Percentiles rank a stretch among this genome's conserved stretches.
These are phyloP conservation scores for Rhynchospora tenuis DNA, from an alignment of 176 grass and related monocot genomes.

Conservation along the genomic window DNA sequence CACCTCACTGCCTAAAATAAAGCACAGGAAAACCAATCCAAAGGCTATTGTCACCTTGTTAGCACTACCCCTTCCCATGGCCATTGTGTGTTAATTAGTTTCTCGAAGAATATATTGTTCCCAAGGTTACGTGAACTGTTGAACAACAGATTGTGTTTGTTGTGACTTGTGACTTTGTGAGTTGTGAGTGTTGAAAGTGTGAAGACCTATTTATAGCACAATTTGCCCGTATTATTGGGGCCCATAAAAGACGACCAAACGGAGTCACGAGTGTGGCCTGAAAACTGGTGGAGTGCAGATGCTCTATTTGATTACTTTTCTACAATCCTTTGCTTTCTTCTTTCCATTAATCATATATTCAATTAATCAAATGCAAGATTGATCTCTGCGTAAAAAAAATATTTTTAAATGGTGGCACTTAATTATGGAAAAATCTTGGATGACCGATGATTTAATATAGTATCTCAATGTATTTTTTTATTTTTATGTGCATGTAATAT, in stretches of 20 bases:
- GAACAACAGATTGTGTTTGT: not conserved
- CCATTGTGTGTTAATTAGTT: slow-evolving; percentile 7
- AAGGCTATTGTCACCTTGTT: slow-evolving; percentile 24
- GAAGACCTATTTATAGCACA: not conserved
- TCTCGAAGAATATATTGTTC: not conserved
- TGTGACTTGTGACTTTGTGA: no score
- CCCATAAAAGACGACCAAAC: not conserved
- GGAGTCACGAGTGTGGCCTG: not conserved
- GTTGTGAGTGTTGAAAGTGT: not conserved
- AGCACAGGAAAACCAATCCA: slow-evolving; percentile 31
- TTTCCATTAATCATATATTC: not conserved
- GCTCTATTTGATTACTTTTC: not conserved
- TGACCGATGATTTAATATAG: not conserved
- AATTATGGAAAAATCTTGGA: no score
- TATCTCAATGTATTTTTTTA: not conserved
- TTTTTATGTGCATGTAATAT: not conserved
- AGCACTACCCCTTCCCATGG: slow-evolving; percentile 69
- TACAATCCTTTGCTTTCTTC: not conserved
- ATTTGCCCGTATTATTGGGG: not conserved
- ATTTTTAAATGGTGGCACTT: no score
- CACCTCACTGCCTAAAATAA: slow-evolving; percentile 28
- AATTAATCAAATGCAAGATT: not conserved
- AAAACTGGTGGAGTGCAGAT: not conserved
- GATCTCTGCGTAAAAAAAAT: not conserved
- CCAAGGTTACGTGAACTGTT: not conserved